phyloP scores from a whole-genome alignment of 73 alveolate genomes.

The Tetrahymena elliotti region DNA sequence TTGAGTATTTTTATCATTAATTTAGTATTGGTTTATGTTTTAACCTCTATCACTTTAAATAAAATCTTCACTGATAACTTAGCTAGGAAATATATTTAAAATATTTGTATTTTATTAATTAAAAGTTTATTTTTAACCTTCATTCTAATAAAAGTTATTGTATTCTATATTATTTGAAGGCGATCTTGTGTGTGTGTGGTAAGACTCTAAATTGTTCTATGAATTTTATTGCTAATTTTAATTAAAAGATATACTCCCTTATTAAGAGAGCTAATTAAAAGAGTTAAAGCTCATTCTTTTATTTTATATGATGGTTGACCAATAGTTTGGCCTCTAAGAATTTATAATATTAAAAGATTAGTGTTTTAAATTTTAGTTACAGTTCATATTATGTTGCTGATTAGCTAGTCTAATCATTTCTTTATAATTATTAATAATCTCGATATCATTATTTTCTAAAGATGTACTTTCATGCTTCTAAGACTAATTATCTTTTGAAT shows the following conservation, averaged over 20 bases:
- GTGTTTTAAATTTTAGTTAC: neutral
- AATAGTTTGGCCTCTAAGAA: neutral
- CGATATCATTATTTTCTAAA: neutral
- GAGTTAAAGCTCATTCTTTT: neutral
- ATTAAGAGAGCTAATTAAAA: neutral
- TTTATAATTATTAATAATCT: neutral
- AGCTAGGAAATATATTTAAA: neutral
- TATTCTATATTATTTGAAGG: neutral
- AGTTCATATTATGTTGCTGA: neutral
- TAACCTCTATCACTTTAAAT: neutral
- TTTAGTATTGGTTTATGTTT: neutral
- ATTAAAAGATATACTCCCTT: neutral
- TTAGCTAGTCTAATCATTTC: neutral
- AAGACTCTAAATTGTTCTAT: neutral
- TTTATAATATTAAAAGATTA: neutral
- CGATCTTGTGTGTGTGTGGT: neutral
- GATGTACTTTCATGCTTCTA: neutral
- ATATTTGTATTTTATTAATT: neutral
- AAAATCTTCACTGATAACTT: neutral
- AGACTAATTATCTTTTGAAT: neutral
- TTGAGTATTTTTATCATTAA: neutral
- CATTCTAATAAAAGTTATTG: neutral
- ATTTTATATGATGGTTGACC: neutral
- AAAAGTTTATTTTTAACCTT: neutral
- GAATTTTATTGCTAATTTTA: neutral